Evolutionary conservation across 192 early-diverging fungal genomes (phyloP), one percentile per base, ranked within the genome.

Genomic region (Coemansia sp.): DNA sequence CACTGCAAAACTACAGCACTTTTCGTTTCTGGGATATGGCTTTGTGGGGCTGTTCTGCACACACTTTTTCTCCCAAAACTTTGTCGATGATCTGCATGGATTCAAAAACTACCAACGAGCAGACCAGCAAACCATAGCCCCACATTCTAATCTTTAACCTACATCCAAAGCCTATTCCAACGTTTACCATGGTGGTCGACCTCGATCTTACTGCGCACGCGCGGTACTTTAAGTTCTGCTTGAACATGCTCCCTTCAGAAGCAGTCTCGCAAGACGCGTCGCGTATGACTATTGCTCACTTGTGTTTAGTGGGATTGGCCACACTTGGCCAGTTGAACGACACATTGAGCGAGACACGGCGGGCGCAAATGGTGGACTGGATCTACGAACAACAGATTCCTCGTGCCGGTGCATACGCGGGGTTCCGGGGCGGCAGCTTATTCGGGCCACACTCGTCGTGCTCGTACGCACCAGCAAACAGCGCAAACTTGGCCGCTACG

Each of bases 321-420:
- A 78, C 96, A 18, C 82, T 97, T 23, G 87, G 86, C 17, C 76
- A 67, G n/a, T 60, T 94, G 5, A 87, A 91, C 10, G 68, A 70
- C 6, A 55, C 56, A 5, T 34, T 93, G 11, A 59, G 83, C 0
- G 73, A 74, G 10, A 72, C 83, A 52, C 70, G 92, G 57, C 84
- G 85, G 56, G 37, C 68, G 15, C 84, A 73, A 24, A 93, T 90
- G 86, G 85, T 97, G 34, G 93, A 98, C 25, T 99, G 97, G 97
- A 88, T 99, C 38, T 99, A 98, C 82, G 89, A 86, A 17, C 95
- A 97, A 74, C 95, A 98, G 64, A 76, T 92, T 11, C 86, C 85
- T 3, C 46, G 48, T 7, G 48, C 59, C 48, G 46, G 52, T 0
- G 69, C 52, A 17, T 72, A 72, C 70, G 51, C 66, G 42, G 83